Evolutionary conservation across 352 stramenopile genomes (phyloP).

Genomic region (Phytophthora melonis): DNA sequence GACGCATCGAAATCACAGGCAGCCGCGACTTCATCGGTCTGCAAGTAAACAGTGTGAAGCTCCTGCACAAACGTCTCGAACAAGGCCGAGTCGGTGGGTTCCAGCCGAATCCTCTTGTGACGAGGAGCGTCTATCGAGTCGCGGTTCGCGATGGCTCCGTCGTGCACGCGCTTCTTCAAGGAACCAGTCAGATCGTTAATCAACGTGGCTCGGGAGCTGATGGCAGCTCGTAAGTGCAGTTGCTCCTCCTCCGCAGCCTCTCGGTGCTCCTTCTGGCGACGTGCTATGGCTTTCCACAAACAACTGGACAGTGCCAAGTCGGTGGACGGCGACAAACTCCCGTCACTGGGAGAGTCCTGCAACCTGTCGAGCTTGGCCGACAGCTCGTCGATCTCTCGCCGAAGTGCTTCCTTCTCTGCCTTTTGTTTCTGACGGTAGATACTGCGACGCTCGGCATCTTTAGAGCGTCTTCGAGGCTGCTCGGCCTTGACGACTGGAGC

Average conservation of each 20-base stretch:
- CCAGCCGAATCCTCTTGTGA: conserved; percentile 34
- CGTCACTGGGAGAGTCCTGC: conserved; percentile 13
- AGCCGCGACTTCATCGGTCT: conserved; percentile 25
- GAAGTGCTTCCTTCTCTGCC: conserved; percentile 43
- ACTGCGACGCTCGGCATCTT: conserved; percentile 43
- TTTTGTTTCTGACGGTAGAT: conserved; percentile 50
- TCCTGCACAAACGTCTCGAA: conserved; percentile 48
- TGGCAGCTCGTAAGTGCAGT: conserved; percentile 29
- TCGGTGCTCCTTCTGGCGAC: conserved; percentile 36
- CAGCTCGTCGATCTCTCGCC: conserved; percentile 39
- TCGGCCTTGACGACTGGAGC: neutral
- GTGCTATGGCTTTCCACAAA: conserved; percentile 45
- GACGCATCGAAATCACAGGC: conserved; percentile 19
- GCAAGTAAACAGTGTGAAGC: conserved; percentile 35
- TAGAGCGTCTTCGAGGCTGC: conserved; percentile 22
- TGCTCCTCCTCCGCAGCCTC: conserved; percentile 38
- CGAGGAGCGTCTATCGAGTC: conserved; percentile 17
- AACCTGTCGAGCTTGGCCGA: conserved; percentile 38
- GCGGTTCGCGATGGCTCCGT: conserved; percentile 9
- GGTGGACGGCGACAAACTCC: conserved; percentile 16
- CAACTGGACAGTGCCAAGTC: conserved; percentile 29
- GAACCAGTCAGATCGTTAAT: conserved; percentile 40
- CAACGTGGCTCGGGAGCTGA: conserved; percentile 35
- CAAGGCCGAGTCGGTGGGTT: conserved; percentile 39
- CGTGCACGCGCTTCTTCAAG: conserved; percentile 33